Evolutionary conservation across 2,329 filamentous ascomycete genomes (phyloP).

Genomic region (Botrytis fragariae): DNA sequence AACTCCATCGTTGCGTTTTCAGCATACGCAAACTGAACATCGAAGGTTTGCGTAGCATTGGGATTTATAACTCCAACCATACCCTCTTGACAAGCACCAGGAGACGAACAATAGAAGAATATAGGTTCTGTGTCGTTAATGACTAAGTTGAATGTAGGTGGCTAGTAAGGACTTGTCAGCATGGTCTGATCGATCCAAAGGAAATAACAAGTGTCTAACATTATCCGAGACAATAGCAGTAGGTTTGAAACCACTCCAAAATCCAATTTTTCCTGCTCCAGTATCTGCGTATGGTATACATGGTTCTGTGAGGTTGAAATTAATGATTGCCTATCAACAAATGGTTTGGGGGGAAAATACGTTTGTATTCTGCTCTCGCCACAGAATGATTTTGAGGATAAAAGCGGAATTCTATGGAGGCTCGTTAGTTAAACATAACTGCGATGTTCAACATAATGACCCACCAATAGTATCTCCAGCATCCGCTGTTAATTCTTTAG

Average conservation of each 20-base stretch:
- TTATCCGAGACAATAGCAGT: slow-evolving; percentile 44
- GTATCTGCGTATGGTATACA: slow-evolving; percentile 62
- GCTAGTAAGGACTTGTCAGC: slow-evolving; percentile 24
- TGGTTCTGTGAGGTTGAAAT: slow-evolving; percentile 41
- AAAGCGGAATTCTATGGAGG: slow-evolving; percentile 51
- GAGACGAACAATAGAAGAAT: slow-evolving; percentile 69
- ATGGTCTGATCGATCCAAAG: neutral
- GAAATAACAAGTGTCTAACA: slow-evolving; percentile 39
- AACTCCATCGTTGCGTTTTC: slow-evolving; percentile 51
- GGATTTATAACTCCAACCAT: slow-evolving; percentile 80
- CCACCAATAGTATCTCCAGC: slow-evolving; percentile 50
- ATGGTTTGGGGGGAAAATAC: neutral
- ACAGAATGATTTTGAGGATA: slow-evolving; percentile 63
- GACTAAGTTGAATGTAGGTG: slow-evolving; percentile 43
- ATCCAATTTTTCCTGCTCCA: slow-evolving; percentile 48
- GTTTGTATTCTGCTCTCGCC: slow-evolving; percentile 55
- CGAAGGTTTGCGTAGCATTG: slow-evolving; percentile 49
- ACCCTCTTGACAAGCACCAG: slow-evolving; percentile 62
- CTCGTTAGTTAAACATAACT: slow-evolving; percentile 14
- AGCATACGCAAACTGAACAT: slow-evolving; percentile 48
- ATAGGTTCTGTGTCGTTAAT: slow-evolving; percentile 63
- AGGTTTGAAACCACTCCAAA: slow-evolving; percentile 52
- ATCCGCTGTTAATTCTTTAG: slow-evolving; percentile 40
- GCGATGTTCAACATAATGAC: neutral
- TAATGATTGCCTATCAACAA: neutral